A percentile compares a stretch with the other conserved stretches of the same genome.
Conservation (phyloP, 164 flowering plant species). For the Houttuynia cordata region DNA sequence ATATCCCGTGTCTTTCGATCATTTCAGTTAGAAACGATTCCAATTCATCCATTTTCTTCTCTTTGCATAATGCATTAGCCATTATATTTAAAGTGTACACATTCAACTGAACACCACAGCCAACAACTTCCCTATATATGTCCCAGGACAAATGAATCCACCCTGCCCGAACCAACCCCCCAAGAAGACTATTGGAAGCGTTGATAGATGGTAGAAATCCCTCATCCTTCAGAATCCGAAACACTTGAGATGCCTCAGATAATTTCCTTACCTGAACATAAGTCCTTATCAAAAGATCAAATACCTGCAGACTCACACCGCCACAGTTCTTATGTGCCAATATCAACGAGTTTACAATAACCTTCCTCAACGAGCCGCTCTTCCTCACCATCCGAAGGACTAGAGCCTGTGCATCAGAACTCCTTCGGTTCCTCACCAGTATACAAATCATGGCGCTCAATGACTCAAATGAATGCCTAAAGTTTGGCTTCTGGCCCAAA, state of each 20-base stretch:
- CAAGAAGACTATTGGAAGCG: constrained; percentile 77
- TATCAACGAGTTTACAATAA: constrained; percentile 49
- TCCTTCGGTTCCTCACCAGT: constrained; percentile 38
- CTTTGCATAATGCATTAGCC: constrained; percentile 76
- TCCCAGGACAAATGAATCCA: constrained; percentile 83
- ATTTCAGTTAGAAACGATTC: constrained; percentile 36
- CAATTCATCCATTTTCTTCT: constrained; percentile 33
- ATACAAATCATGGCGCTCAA: constrained; percentile 58
- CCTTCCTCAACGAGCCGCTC: constrained; percentile 52
- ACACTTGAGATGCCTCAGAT: constrained; percentile 59
- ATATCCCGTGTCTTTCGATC: constrained; percentile 48
- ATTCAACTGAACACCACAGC: constrained; percentile 39
- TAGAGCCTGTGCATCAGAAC: constrained; percentile 67
- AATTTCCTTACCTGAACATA: constrained; percentile 80
- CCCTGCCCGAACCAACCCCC: constrained; percentile 67
- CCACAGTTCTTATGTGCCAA: constrained; percentile 27
- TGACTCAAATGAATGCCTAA: constrained; percentile 43
- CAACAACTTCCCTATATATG: constrained; percentile 37
- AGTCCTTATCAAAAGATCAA: constrained; percentile 76
- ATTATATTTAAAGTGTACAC: constrained; percentile 78
- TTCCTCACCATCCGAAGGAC: constrained; percentile 67
- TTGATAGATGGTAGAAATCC: constrained; percentile 45
- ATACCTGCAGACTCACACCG: constrained; percentile 35
- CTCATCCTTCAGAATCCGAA: constrained; percentile 33
- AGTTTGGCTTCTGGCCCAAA: constrained; percentile 13